Evolutionary conservation across 2,329 filamentous ascomycete species (phyloP).

Genomic region (Fusarium armeniacum): DNA sequence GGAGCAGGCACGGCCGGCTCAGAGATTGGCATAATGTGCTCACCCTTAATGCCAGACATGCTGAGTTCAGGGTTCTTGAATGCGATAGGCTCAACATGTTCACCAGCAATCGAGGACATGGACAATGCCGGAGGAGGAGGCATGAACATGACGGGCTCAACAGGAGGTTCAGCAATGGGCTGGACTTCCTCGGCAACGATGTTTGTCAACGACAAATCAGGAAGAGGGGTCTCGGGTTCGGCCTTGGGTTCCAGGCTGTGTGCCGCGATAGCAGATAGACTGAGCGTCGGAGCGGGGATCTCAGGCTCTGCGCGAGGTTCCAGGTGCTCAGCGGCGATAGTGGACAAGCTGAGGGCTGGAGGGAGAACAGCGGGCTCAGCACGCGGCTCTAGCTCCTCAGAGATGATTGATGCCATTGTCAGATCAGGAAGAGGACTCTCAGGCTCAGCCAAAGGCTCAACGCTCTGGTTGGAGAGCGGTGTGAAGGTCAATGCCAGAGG

Average conservation of each 20-base stretch:
- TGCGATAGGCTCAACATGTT: slow-evolving; percentile 50
- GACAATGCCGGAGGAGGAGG: slow-evolving; percentile 38
- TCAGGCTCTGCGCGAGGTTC: slow-evolving; percentile 48
- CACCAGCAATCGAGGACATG: slow-evolving; percentile 32
- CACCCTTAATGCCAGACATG: slow-evolving; percentile 43
- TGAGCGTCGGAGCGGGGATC: slow-evolving; percentile 32
- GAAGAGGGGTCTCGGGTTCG: slow-evolving; percentile 44
- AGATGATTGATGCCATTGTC: slow-evolving; percentile 48
- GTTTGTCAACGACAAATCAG: slow-evolving; percentile 52
- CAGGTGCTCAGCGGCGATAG: slow-evolving; percentile 46
- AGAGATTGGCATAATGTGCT: slow-evolving; percentile 47
- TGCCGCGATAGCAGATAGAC: slow-evolving; percentile 42
- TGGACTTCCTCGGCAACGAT: slow-evolving; percentile 52
- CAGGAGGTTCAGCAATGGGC: slow-evolving; percentile 35
- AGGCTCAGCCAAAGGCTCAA: slow-evolving; percentile 59
- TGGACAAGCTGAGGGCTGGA: slow-evolving; percentile 48
- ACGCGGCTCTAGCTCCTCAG: slow-evolving; percentile 50
- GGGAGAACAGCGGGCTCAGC: slow-evolving; percentile 43
- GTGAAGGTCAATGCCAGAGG: slow-evolving; percentile 55
- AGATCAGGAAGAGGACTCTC: slow-evolving; percentile 49
- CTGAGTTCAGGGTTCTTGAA: slow-evolving; percentile 30
- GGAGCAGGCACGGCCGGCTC: slow-evolving; percentile 21
- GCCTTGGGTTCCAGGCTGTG: slow-evolving; percentile 51
- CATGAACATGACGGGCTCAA: slow-evolving; percentile 47
- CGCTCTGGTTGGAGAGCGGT: slow-evolving; percentile 54